Conservation (phyloP, 2,329 filamentous ascomycete species). For the Apiospora koreana region DNA sequence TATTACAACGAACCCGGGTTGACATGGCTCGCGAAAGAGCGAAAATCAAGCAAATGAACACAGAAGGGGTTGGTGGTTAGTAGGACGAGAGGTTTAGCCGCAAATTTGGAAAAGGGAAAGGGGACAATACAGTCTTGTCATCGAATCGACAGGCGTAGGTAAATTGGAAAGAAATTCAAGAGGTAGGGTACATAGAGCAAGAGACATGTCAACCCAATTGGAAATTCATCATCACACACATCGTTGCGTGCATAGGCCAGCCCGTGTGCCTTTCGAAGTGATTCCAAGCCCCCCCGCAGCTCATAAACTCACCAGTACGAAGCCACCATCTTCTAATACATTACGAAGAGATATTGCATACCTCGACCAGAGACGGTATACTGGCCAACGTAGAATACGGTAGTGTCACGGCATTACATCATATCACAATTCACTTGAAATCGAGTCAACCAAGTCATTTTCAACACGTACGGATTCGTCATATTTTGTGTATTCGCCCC, state of each 20-base stretch:
- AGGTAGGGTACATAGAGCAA: background rate
- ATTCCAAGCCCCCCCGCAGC: background rate
- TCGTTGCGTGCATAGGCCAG: background rate
- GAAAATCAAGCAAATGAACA: background rate
- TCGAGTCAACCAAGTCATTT: too few relatives aligned
- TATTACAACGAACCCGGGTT: background rate
- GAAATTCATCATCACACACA: background rate
- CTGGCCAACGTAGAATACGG: too few relatives aligned
- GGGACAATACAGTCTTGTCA: background rate
- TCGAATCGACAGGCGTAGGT: background rate
- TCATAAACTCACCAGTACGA: background rate
- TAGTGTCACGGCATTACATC: background rate
- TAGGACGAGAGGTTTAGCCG: background rate
- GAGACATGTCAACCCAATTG: background rate
- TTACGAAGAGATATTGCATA: background rate
- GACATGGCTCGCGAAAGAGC: background rate
- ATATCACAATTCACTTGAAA: background rate
- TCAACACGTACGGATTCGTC: background rate
- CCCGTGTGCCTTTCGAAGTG: background rate
- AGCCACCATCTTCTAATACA: background rate
- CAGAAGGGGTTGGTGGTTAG: background rate
- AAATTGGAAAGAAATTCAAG: background rate
- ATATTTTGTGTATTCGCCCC: background rate
- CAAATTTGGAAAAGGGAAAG: background rate
- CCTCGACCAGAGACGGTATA: background rate